A percentile compares a stretch with the other conserved stretches of the same genome.
These are phyloP conservation scores for Crucihimalaya himalaica DNA, from an alignment of 345 rosid species.

Conservation along the genomic window DNA sequence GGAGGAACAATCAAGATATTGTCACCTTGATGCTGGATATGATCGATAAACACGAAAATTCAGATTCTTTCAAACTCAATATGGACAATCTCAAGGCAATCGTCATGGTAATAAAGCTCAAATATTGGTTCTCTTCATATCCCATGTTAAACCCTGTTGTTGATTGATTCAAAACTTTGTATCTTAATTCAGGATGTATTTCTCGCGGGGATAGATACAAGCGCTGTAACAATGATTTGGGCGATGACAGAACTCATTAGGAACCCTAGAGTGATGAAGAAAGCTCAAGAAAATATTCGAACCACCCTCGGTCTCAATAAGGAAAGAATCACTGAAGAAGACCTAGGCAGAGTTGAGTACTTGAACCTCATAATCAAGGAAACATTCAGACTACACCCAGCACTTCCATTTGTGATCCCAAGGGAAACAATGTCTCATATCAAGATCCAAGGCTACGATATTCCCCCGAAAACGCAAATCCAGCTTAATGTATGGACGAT, in stretches of 20 bases:
- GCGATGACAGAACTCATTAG: conserved; percentile 62
- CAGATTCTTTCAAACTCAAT: conserved; percentile 7
- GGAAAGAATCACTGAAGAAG: conserved; percentile 51
- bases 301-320: conserved; percentile 42
- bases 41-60: background rate
- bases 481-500: conserved; percentile 53
- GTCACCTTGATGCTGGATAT: conserved; percentile 33
- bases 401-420: conserved; percentile 44
- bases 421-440: conserved; percentile 51
- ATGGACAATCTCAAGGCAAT: conserved; percentile 35
- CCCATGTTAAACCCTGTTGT: background rate
- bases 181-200: conserved; percentile 48
- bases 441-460: conserved; percentile 44
- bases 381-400: conserved; percentile 63
- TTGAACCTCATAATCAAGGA: conserved; percentile 62
- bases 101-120: conserved; percentile 29
- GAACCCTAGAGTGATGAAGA: conserved; percentile 59
- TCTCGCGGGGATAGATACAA: conserved; percentile 64
- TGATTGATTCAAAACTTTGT: background rate
- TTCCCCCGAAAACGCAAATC: conserved; percentile 50
- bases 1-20: conserved; percentile 38
- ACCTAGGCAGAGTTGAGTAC: conserved; percentile 57
- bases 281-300: conserved; percentile 53
- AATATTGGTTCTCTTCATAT: background rate
- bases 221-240: conserved; percentile 59